A percentile compares a stretch with the other conserved stretches of the same genome.
Evolutionary conservation across 768 basidiomycete genomes (phyloP).

Genomic region (Cubamyces lactineus): DNA sequence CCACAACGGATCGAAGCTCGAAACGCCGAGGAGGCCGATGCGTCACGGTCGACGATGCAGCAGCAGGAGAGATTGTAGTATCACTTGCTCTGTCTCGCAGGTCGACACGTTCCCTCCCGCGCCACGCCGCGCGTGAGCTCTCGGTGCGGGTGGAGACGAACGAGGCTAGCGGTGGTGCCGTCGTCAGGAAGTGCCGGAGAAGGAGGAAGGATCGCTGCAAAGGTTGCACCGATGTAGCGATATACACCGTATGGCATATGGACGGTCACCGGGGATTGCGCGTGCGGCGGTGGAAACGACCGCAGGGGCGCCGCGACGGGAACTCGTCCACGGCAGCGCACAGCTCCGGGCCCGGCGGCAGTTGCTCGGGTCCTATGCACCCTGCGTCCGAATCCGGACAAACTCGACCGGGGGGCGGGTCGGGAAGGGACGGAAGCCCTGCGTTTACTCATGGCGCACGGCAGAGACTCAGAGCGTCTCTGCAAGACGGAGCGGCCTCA

Average conservation of each 20-base stretch:
- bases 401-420: no score
- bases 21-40: no score
- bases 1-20: no score
- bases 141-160: no score
- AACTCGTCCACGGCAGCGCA: no score
- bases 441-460: no score
- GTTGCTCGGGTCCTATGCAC: no score
- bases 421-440: no score
- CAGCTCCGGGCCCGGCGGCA: no score
- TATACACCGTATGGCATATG: background rate
- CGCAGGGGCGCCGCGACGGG: no score
- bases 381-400: no score
- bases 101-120: background rate
- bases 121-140: background rate
- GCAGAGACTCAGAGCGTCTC: no score
- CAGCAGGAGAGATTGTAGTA: background rate
- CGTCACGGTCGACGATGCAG: background rate
- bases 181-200: conserved; percentile 1
- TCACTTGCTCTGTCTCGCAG: background rate
- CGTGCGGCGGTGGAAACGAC: background rate
- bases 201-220: background rate
- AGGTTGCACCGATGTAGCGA: background rate
- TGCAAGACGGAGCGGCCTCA: background rate
- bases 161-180: background rate
- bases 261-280: background rate